Evolutionary conservation across 2,329 filamentous ascomycete species (phyloP), one percentile per base, ranked within the genome.

Genomic region (Pestalotiopsis sp.): DNA sequence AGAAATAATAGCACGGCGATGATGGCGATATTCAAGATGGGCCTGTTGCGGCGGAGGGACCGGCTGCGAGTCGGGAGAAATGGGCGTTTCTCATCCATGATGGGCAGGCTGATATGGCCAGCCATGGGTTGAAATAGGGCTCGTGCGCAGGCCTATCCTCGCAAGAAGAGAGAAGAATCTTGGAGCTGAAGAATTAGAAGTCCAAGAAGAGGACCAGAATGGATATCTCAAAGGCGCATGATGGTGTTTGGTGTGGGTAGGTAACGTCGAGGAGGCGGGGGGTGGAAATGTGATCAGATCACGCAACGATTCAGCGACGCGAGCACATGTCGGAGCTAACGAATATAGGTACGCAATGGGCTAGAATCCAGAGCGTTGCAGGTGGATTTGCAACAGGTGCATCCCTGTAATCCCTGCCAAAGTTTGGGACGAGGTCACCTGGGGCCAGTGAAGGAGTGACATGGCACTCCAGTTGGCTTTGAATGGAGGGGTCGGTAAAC

Each of bases 71-170:
- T 38, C 30, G 24, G 7, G 2, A 35, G 30, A 11, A 61, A 26
- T 52, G 72, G 71, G 14, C 73, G 73, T 65, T 74, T 78, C 57
- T 78, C 75, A 40, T 78, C 77, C 72, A 71, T 71, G 38, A 73
- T 69, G 52, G 75, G 75, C 35, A 78, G 75, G 62, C 69, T 73
- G 56, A 73, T 75, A 57, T 70, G 75, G 63, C 69, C 73, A 48
- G 73, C 73, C 77, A 78, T 78, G 26, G 7, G 2, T 17, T 58
- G 1, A 35, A 58, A 58, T 13, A 58, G n/a, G 5, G 5, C 24
- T 30, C 55, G 11, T 24, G 6, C 13, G 26, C 55, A 30, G 26
- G 22, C 55, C 26, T 24, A 2, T 2, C 22, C 13, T 24, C 24
- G 20, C 17, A 58, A 20, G 9, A 22, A 11, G 3, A 17, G 13